Evolutionary conservation across 2,329 filamentous ascomycete species (phyloP), one percentile per base, ranked within the genome.

Genomic region (Cordyceps sp.): DNA sequence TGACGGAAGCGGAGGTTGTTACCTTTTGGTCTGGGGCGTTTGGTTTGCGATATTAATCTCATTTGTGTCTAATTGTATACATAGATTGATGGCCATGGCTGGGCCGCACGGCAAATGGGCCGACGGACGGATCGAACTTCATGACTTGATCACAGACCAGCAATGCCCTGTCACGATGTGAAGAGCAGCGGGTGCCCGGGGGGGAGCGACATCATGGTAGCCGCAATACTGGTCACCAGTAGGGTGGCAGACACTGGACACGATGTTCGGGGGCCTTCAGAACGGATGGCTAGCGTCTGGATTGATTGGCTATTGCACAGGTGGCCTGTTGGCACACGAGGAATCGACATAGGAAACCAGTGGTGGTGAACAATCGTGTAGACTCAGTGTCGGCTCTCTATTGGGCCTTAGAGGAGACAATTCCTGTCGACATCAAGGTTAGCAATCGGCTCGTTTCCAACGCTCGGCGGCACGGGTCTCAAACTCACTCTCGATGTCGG

Each of bases 401-500:
- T 70, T 74, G 61, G 44, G 68, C 57, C 62, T 76, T 76, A 52
- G 69, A 59, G 39, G 67, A 58, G 46, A 76, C 62, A 48, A 77
- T 76, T 57, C 62, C 72, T 77, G 53, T 15, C 33, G 18, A 23
- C 4, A 13, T 3, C n/a, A 10, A 13, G 7, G 48, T 62, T 54
- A 63, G 61, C 42, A 39, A 32, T n/a, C n/a, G 26, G 20, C 22
- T 5, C 2, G 27, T 10, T 12, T n/a, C n/a, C n/a, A n/a, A 10
- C 24, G 22, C 30, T 29, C 31, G 14, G 31, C 20, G 10, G 8
- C 18, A n/a, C n/a, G 14, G 22, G 20, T 10, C 15, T 7, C 18
- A 6, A 19, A 50, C 53, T 46, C 69, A 94, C 86, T 88, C 77
- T 98, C 90, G 55, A 98, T 78, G 61, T 98, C 90, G 42, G 79